Base-by-base conservation (phyloP, 495 filamentous ascomycete species). In the Barbatosphaeria neglecta region DNA sequence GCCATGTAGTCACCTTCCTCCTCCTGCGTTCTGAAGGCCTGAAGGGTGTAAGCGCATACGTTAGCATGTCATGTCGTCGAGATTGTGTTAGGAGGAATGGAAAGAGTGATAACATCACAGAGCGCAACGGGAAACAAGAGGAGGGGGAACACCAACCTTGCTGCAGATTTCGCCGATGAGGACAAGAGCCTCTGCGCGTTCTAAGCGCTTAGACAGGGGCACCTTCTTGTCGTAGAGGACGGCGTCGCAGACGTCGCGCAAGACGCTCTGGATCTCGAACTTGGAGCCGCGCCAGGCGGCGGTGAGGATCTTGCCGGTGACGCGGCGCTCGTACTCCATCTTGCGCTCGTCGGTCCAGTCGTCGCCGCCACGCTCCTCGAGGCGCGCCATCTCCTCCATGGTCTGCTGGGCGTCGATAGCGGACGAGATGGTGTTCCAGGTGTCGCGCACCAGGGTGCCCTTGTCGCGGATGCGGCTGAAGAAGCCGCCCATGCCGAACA, bases 331-430 rank as follows among this genome's bases (percentile, higher is more conserved):
- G 53, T 90, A 95, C 66, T 99, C 92, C n/a, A 83, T 73, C 68
- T 88, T 90, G 73, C 85, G 89, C 79, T 99, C 93, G 53, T 97
- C 92, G 9, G 92, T 96, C 92, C 92, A 99, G 37, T 95, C 90
- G 45, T 96, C 93, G 18, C 92, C 92, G 17, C 92, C 92, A 57
- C 83, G 83, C 71, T 95, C 86, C 66, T 99, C 93, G 65, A 87
- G 65, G 60, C 90, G 89, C 20, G 89, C 89, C 92, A 99, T 97
- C 62, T 96, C 92, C 65, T 97, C 93, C 82, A 99, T 94, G 43
- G 87, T 95, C 74, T 93, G 80, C 65, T 99, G 92, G 38, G 92
- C 92, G 56, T 95, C 90, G 50, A 99, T 95, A n/a, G 92, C 92
- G 17, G 86, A 93, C 22, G 81, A 86, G 56, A 99, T 95, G 19